These are phyloP conservation scores for Diaporthe sp. DNA, from an alignment of 2,329 filamentous ascomycete genomes.

Conservation along the genomic window DNA sequence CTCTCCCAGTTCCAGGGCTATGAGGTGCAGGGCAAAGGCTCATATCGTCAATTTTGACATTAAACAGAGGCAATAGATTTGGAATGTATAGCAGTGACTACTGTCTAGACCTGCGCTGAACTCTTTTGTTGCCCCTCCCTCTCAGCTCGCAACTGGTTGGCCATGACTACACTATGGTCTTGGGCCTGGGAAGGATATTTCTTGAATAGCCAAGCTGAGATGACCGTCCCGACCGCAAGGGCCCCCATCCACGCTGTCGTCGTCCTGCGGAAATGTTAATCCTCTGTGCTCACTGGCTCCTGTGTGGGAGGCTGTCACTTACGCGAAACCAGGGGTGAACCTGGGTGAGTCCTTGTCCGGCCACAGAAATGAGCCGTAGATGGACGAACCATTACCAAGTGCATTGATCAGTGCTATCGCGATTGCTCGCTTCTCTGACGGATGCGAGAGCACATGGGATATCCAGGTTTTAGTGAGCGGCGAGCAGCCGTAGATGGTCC, in stretches of 20 bases:
- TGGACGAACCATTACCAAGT: neutral
- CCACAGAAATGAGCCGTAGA: slow-evolving; percentile 15
- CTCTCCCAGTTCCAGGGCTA: neutral
- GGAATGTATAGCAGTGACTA: neutral
- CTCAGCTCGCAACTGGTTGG: neutral
- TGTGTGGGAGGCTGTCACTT: neutral
- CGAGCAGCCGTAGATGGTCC: slow-evolving; percentile 9
- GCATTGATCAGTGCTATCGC: slow-evolving; percentile 8
- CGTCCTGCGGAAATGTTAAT: neutral
- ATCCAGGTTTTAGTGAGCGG: slow-evolving; percentile 11
- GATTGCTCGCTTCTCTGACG: slow-evolving; percentile 1
- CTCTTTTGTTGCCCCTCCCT: slow-evolving; percentile 1
- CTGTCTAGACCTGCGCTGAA: neutral
- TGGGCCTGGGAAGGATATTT: slow-evolving; percentile 1
- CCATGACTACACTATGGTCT: neutral
- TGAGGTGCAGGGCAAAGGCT: neutral
- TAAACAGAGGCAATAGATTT: fast-evolving
- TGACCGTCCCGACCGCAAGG: neutral
- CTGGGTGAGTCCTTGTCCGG: slow-evolving; percentile 7
- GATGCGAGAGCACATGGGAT: slow-evolving; percentile 1
- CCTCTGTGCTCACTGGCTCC: no score
- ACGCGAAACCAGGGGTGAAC: slow-evolving; percentile 20
- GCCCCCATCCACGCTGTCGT: slow-evolving; percentile 25
- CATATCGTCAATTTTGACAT: neutral
- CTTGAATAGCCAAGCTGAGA: slow-evolving; percentile 11